Conservation (phyloP, 768 basidiomycete genomes). For the Boletellus ananiceps region DNA sequence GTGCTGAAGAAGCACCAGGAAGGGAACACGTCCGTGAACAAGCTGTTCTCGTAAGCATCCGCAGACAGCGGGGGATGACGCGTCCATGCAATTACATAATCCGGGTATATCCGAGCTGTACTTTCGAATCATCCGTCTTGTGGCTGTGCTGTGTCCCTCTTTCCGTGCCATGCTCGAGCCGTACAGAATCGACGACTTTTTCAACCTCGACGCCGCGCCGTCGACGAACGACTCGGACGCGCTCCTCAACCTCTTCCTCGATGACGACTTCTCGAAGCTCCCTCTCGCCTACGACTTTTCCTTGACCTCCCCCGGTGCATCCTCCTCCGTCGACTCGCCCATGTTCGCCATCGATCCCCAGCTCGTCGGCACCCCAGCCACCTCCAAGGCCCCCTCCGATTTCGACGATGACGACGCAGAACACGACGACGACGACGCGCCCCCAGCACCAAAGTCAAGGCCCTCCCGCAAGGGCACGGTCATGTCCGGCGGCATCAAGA, state of each 20-base stretch:
- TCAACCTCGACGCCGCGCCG: conserved; percentile 59
- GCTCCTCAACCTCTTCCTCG: conserved; percentile 45
- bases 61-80: conserved; percentile 12
- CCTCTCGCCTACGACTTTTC: conserved; percentile 27
- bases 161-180: conserved; percentile 18
- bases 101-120: conserved; percentile 6
- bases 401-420: conserved; percentile 37
- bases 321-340: conserved; percentile 22
- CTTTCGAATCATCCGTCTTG: not conserved
- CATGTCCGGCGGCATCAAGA: conserved; percentile 67
- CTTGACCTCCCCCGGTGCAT: conserved; percentile 21
- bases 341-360: conserved; percentile 66
- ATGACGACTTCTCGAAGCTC: conserved; percentile 36
- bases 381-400: conserved; percentile 40
- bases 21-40: conserved; percentile 89
- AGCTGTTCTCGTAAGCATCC: conserved; percentile 79
- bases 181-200: conserved; percentile 50
- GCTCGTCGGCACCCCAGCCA: conserved; percentile 63
- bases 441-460: conserved; percentile 39
- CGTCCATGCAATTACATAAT: conserved; percentile 15
- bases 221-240: conserved; percentile 19
- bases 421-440: conserved; percentile 27
- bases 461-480: conserved; percentile 61
- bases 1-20: conserved; percentile 97
- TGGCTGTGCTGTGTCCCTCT: not conserved